phyloP scores from a whole-genome alignment of 2,329 filamentous ascomycete species.

The Parafenestella ontariensis region DNA sequence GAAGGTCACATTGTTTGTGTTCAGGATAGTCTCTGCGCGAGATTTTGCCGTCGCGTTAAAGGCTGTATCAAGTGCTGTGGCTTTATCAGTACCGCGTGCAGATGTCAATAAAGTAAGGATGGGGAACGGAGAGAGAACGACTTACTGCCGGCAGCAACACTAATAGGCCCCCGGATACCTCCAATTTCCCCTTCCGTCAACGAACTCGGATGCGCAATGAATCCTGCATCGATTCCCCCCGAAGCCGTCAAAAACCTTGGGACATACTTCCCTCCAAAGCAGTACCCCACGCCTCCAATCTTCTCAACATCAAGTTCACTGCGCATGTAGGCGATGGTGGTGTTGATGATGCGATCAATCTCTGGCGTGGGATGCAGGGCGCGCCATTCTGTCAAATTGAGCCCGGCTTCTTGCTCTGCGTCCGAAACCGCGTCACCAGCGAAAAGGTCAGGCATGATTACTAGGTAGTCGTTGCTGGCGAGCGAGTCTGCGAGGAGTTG shows the following conservation, averaged over 20 bases:
- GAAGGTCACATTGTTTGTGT: constrained; percentile 38
- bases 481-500: constrained; percentile 45
- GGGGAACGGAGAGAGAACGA: constrained; percentile 7
- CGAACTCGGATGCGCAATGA: constrained; percentile 73
- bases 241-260: constrained; percentile 66
- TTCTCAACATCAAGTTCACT: constrained; percentile 63
- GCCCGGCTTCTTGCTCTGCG: constrained; percentile 69
- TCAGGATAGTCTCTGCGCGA: constrained; percentile 35
- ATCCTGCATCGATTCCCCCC: constrained; percentile 66
- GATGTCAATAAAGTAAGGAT: neutral
- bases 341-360: constrained; percentile 58
- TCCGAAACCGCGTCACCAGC: constrained; percentile 35
- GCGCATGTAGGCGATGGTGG: constrained; percentile 64
- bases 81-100: constrained; percentile 18
- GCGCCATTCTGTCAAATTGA: constrained; percentile 59
- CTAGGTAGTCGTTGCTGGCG: constrained; percentile 43
- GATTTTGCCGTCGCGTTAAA: constrained; percentile 26
- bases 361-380: constrained; percentile 52
- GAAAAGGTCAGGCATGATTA: constrained; percentile 47
- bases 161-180: constrained; percentile 69
- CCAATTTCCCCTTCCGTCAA: constrained; percentile 70
- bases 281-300: constrained; percentile 73
- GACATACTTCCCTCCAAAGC: constrained; percentile 79
- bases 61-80: constrained; percentile 25
- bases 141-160: constrained; percentile 66